Base-by-base conservation (phyloP, 1,284 basidiomycete genomes). In the Anthracocystis panici-leucophaei region DNA sequence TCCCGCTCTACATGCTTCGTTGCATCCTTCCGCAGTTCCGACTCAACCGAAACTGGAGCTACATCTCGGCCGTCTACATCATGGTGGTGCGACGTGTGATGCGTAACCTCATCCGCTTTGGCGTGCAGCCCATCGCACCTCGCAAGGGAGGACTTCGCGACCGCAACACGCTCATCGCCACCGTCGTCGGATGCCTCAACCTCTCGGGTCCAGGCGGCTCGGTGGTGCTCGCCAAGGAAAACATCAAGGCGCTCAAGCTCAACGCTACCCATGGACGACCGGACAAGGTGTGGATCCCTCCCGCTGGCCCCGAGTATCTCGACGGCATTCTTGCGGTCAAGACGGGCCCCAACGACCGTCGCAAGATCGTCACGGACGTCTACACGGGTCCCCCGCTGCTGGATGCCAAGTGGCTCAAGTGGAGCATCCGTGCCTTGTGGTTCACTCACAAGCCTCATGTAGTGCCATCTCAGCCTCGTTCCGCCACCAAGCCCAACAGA, bases 201-300 rank as follows among this genome's bases (percentile, higher is more conserved):
- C 60, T 73, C 16, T 70, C 66, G 18, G 82, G 82, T 1, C 82
- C 82, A 0, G 82, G 82, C 16, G 80, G 82, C 40, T 61, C 70
- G 5, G 80, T 83, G 6, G 61, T 66, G 21, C 64, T 75, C 10
- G 65, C 77, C 23, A 64, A 75, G 21, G 57, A 67, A 10, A 66
- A 65, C 20, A 35, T 77, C 57, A 67, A 79, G 62, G 78, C 80
- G 27, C 72, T 78, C 52, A 69, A 79, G 65, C 65, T 66, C 56
- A 62, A 73, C 31, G 67, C 60, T 7, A 62, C 57, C 23, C 64
- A 70, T 41, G 64, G 71, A 1, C 66, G 79, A 20, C 54, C 60
- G 11, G 82, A 84, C 62, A 68, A 74, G 38, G 80, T 81, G 35
- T 84, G 82, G 82, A 73, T 84, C 46, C 62, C 79, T 27, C 77